Evolutionary conservation across 495 filamentous ascomycete species (phyloP), one percentile per base, ranked within the genome.

Genomic region (Platismatia glauca): DNA sequence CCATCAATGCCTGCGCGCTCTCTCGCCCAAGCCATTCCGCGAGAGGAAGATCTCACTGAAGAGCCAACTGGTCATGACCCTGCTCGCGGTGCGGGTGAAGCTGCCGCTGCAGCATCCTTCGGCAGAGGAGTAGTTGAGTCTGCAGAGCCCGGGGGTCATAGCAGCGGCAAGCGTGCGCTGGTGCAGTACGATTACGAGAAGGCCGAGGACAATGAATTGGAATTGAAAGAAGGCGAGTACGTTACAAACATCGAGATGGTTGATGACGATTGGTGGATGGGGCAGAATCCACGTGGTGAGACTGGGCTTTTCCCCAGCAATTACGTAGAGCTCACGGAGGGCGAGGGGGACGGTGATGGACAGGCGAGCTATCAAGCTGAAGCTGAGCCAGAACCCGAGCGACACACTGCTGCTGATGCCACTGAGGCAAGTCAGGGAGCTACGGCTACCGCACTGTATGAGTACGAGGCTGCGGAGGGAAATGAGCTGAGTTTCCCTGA

Each of bases 191-290:
- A 99, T 70, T 99, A 99, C 67, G 92, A 96, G 64, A 96, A 92
- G 71, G 91, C 89, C 4, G 94, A 99, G 73, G 90, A 95, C 61
- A 99, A 99, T 71, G 94, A 99, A 72, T 78, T 97, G 50, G 89
- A 95, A 61, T 79, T 99, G 6, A 79, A 78, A n/a, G 94, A 99
- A 74, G 91, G 91, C 22, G 90, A 96, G 61, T 84, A 86, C 67
- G 86, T 99, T 41, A 92, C 86, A n/a, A 85, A 96, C 65, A 95
- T 99, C 69, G 91, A 99, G 53, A 95, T 95, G 90, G 91, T 98
- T 3, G 95, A 98, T 65, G 76, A 82, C 55, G 93, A 97, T 71
- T 99, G 94, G 94, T 99, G 94, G 94, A 86, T 94, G 81, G 94
- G 94, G 15, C 85, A 85, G 61, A 97, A 97, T 72, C 69, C 76